Conservation (phyloP, 2,329 filamentous ascomycete species). For the Stenocarpella maydis region DNA sequence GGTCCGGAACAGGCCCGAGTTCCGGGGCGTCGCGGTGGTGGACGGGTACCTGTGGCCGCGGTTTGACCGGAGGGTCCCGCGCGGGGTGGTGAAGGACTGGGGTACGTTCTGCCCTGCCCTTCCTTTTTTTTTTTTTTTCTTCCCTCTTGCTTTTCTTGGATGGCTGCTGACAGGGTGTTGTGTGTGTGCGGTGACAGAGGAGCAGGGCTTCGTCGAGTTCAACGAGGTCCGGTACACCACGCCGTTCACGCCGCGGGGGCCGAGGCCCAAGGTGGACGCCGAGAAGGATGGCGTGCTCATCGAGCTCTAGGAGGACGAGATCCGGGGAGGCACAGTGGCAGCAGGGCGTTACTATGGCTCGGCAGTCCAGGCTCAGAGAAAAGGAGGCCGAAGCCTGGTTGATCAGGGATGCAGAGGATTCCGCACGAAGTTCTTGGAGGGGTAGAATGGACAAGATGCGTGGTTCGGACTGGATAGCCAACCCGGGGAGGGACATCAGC, state of each 20-base stretch:
- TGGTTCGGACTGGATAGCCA: too few species aligned
- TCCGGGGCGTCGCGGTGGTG: not conserved
- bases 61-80: not conserved
- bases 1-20: not conserved
- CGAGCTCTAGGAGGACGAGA: not conserved
- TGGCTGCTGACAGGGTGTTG: not conserved
- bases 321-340: fast-evolving
- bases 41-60: constrained; percentile 6
- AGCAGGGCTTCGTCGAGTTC: constrained; percentile 18
- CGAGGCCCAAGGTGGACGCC: not conserved
- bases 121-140: too few species aligned
- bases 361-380: too few species aligned
- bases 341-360: too few species aligned
- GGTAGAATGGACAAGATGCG: too few species aligned
- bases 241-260: not conserved
- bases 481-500: too few species aligned
- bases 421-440: too few species aligned
- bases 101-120: not conserved
- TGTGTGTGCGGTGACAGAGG: not conserved
- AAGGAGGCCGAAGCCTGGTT: too few species aligned
- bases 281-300: not conserved
- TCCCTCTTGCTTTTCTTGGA: not conserved
- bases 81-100: not conserved
- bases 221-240: constrained; percentile 11
- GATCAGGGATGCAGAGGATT: too few species aligned